These are phyloP conservation scores for Symbiotaphrina buchneri DNA, from an alignment of 495 filamentous ascomycete species.

Conservation along the genomic window DNA sequence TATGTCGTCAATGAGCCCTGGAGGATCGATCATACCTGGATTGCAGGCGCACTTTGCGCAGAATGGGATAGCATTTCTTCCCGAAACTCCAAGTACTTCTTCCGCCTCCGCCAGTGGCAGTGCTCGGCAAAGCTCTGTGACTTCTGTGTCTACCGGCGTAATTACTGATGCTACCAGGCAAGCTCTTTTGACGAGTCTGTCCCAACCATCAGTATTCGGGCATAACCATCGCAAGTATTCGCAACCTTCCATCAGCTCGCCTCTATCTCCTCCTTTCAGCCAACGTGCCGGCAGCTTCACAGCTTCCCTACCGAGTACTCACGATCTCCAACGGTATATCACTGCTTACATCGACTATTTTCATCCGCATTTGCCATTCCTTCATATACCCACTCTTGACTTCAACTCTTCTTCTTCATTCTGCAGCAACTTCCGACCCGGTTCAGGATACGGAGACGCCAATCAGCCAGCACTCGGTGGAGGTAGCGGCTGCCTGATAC, in stretches of 20 bases:
- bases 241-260: constrained; percentile 42
- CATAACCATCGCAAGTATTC: constrained; percentile 47
- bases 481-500: constrained; percentile 72
- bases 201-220: constrained; percentile 50
- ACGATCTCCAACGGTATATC: constrained; percentile 81
- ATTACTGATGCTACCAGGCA: constrained; percentile 89
- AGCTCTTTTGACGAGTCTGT: constrained; percentile 62
- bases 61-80: constrained; percentile 23
- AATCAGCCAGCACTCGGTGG: constrained; percentile 44
- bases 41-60: constrained; percentile 20
- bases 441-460: constrained; percentile 23
- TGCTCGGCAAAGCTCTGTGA: constrained; percentile 37
- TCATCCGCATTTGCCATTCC: constrained; percentile 83
- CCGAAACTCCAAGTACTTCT: constrained; percentile 36
- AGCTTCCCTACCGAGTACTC: constrained; percentile 50
- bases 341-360: constrained; percentile 83
- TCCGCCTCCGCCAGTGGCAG: constrained; percentile 38
- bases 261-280: constrained; percentile 32
- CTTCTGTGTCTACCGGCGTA: constrained; percentile 45
- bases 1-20: constrained; percentile 44
- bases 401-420: constrained; percentile 67
- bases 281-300: constrained; percentile 22
- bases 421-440: too few relatives aligned
- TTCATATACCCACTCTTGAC: constrained; percentile 79
- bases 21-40: constrained; percentile 9